These are phyloP conservation scores for Aspergillus hiratsukae DNA, from an alignment of 2,329 filamentous ascomycete genomes.

Conservation along the genomic window DNA sequence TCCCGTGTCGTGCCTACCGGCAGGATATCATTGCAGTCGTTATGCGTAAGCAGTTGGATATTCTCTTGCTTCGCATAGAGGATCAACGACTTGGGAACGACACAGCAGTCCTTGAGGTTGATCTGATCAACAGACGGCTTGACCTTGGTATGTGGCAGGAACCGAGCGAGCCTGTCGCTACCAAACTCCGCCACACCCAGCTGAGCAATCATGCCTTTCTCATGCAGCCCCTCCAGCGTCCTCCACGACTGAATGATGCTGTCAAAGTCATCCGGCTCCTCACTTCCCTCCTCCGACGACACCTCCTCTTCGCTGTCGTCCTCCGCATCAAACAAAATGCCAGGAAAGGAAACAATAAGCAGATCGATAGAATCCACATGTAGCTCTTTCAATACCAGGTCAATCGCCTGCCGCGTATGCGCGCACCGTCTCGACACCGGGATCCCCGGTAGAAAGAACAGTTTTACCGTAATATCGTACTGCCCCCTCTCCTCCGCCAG, in stretches of 20 bases:
- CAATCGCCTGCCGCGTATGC: slow-evolving; percentile 73
- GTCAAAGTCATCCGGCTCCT: slow-evolving; percentile 51
- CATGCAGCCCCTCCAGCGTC: slow-evolving; percentile 67
- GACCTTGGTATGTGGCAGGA: slow-evolving; percentile 66
- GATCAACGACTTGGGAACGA: slow-evolving; percentile 82
- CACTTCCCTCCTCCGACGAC: slow-evolving; percentile 40
- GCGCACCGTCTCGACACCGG: slow-evolving; percentile 59
- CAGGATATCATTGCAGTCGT: slow-evolving; percentile 88
- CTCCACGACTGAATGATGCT: slow-evolving; percentile 64
- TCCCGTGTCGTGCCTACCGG: slow-evolving; percentile 80
- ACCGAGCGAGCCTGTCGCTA: slow-evolving; percentile 71
- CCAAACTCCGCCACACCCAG: slow-evolving; percentile 91
- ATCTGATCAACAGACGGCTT: slow-evolving; percentile 88
- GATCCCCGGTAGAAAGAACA: slow-evolving; percentile 82
- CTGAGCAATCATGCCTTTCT: slow-evolving; percentile 64
- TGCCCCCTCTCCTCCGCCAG: slow-evolving; percentile 75
- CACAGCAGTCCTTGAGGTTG: slow-evolving; percentile 93
- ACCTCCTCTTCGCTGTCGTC: slow-evolving; percentile 71
- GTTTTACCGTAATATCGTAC: slow-evolving; percentile 92
- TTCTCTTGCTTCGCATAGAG: slow-evolving; percentile 75
- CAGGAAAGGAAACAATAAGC: slow-evolving; percentile 88
- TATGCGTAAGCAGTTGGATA: slow-evolving; percentile 88
- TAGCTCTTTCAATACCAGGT: slow-evolving; percentile 75
- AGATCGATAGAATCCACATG: slow-evolving; percentile 73
- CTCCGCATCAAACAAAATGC: slow-evolving; percentile 87